Evolutionary conservation across 2,329 filamentous ascomycete genomes (phyloP).

Genomic region (Clarireedia monteithiana): DNA sequence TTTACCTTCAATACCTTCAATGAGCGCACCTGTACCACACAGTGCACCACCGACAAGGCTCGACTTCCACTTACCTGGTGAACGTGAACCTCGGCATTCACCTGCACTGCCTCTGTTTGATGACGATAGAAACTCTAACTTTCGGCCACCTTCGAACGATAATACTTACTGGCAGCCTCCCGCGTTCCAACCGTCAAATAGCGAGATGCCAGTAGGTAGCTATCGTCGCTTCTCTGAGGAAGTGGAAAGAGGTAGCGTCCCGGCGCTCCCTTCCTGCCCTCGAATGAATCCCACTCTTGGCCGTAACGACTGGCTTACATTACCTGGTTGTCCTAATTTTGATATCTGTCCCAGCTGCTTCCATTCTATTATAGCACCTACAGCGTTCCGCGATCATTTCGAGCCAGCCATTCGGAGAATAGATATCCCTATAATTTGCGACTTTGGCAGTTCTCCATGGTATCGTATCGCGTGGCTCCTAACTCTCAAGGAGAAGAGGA

Average conservation of each 20-base stretch:
- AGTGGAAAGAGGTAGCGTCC: constrained; percentile 34
- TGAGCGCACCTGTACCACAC: constrained; percentile 7
- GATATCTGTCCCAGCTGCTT: constrained; percentile 81
- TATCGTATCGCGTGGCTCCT: constrained; percentile 78
- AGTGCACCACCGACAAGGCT: constrained; percentile 15
- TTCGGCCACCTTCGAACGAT: constrained; percentile 8
- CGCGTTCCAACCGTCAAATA: constrained; percentile 34
- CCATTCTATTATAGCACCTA: constrained; percentile 57
- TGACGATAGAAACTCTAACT: constrained; percentile 7
- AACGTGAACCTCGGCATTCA: constrained; percentile 15
- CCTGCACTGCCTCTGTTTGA: constrained; percentile 17
- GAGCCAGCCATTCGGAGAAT: constrained; percentile 50
- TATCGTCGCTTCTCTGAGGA: constrained; percentile 50
- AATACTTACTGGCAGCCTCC: constrained; percentile 37
- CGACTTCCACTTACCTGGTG: constrained; percentile 16
- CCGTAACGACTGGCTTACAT: constrained; percentile 72
- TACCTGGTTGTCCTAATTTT: constrained; percentile 63
- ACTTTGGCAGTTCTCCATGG: constrained; percentile 73
- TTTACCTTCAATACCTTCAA: constrained; percentile 10
- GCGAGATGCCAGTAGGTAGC: constrained; percentile 37
- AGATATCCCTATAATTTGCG: constrained; percentile 58
- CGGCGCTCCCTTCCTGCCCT: constrained; percentile 59
- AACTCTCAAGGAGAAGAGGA: constrained; percentile 60
- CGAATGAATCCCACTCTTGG: constrained; percentile 54
- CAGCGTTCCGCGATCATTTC: constrained; percentile 62